A percentile compares a stretch with the other conserved stretches of the same genome.
phyloP scores from a whole-genome alignment of 164 flowering plant species.

The Vitis riparia region DNA sequence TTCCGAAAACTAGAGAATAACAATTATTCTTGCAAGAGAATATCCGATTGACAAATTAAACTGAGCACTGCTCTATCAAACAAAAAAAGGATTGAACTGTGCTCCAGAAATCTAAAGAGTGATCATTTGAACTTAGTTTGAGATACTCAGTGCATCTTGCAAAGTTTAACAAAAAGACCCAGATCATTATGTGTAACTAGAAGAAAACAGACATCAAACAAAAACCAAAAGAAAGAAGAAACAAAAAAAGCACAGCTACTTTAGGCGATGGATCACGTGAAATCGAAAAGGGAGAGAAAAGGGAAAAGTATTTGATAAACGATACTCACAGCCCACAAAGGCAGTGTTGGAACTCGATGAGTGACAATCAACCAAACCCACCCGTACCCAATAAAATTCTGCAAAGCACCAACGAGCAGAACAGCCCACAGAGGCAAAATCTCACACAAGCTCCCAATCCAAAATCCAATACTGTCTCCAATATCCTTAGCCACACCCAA shows the following conservation, averaged over 20 bases:
- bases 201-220: background rate
- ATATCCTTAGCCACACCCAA: conserved; percentile 94
- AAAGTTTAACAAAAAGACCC: no score
- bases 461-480: conserved; percentile 94
- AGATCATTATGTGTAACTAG: no score
- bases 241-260: background rate
- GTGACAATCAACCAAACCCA: conserved; percentile 92
- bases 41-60: no score
- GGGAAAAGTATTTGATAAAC: background rate
- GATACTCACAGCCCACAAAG: conserved; percentile 93
- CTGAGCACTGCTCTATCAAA: no score
- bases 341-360: conserved; percentile 56
- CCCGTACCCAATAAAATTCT: conserved; percentile 92
- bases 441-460: conserved; percentile 81
- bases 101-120: no score
- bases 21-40: no score
- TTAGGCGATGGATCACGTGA: background rate
- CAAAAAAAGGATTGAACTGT: no score
- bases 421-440: conserved; percentile 85
- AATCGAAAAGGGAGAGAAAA: background rate
- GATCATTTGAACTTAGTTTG: no score
- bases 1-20: no score
- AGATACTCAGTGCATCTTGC: no score
- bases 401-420: conserved; percentile 73
- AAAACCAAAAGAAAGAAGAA: background rate